Percentiles rank a stretch among this genome's conserved stretches.
Evolutionary conservation across 805 yeast genomes (phyloP).

Genomic region (Candida silvicultrix): DNA sequence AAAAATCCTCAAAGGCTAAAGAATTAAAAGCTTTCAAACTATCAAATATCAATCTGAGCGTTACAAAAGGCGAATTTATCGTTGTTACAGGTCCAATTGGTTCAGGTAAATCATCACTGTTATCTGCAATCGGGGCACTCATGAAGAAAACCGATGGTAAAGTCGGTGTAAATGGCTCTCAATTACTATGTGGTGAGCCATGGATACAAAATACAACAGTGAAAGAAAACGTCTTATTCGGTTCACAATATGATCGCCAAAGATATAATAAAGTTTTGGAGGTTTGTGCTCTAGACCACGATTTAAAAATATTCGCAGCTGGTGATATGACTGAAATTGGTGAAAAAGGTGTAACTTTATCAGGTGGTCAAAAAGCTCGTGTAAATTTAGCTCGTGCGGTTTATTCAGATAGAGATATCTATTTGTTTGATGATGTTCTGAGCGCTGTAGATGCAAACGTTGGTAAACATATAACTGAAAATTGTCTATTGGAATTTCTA

Average conservation of each 20-base stretch:
- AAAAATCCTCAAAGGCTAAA: background rate
- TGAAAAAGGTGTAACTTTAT: slow-evolving; percentile 66
- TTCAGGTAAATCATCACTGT: slow-evolving; percentile 60
- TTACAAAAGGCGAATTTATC: background rate
- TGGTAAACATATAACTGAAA: slow-evolving; percentile 57
- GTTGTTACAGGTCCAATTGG: slow-evolving; percentile 76
- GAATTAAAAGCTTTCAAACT: background rate
- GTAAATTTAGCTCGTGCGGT: slow-evolving; percentile 64
- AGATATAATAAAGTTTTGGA: slow-evolving; percentile 46
- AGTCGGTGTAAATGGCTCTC: background rate
- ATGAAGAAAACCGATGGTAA: background rate
- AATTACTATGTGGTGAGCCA: slow-evolving; percentile 29
- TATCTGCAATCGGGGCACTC: slow-evolving; percentile 14
- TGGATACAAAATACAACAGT: slow-evolving; percentile 76
- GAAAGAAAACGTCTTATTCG: slow-evolving; percentile 60
- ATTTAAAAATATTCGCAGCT: slow-evolving; percentile 52
- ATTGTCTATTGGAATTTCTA: slow-evolving; percentile 50
- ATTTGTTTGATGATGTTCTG: slow-evolving; percentile 62
- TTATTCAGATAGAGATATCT: slow-evolving; percentile 51
- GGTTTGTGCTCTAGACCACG: slow-evolving; percentile 54
- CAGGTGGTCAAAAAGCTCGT: slow-evolving; percentile 33
- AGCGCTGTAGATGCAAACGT: slow-evolving; percentile 76
- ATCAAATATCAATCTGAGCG: slow-evolving; percentile 34
- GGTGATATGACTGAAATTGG: slow-evolving; percentile 71
- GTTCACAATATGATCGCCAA: slow-evolving; percentile 37